A percentile compares a stretch with the other conserved stretches of the same genome.
Conservation (phyloP, 2,329 filamentous ascomycete genomes). For the Claviceps humidiphila region DNA sequence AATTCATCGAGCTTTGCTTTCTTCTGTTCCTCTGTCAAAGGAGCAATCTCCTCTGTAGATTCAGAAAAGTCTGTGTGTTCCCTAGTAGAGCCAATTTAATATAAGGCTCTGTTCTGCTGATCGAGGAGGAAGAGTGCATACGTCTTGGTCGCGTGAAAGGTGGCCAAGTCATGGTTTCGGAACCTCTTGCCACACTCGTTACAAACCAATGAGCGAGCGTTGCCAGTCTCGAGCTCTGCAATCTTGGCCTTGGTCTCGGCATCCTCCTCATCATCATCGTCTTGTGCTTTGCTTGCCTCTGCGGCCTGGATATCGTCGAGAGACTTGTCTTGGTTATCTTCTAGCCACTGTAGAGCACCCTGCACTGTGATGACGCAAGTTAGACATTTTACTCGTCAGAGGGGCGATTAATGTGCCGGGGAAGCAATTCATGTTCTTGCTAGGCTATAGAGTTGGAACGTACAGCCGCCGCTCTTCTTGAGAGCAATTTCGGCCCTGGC, state of each 20-base stretch:
- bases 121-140: slow-evolving; percentile 20
- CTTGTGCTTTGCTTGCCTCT: slow-evolving; percentile 25
- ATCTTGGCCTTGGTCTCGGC: slow-evolving; percentile 40
- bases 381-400: background rate
- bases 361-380: slow-evolving; percentile 45
- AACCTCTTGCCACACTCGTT: slow-evolving; percentile 93
- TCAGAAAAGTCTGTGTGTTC: slow-evolving; percentile 86
- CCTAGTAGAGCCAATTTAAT: slow-evolving; percentile 22
- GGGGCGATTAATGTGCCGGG: background rate
- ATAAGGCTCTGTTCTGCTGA: background rate
- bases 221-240: slow-evolving; percentile 55
- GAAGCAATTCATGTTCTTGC: background rate
- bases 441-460: slow-evolving; percentile 20
- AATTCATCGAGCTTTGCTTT: slow-evolving; percentile 65
- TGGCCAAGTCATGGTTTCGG: slow-evolving; percentile 64
- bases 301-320: slow-evolving; percentile 62
- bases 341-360: slow-evolving; percentile 87
- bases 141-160: slow-evolving; percentile 85
- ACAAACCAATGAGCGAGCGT: slow-evolving; percentile 70
- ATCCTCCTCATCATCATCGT: slow-evolving; percentile 32
- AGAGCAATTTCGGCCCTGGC: slow-evolving; percentile 72
- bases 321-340: slow-evolving; percentile 77
- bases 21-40: slow-evolving; percentile 86
- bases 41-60: slow-evolving; percentile 82
- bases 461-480: slow-evolving; percentile 68